Conservation (phyloP, 2,329 filamentous ascomycete species). For the Camptophora hylomeconis region DNA sequence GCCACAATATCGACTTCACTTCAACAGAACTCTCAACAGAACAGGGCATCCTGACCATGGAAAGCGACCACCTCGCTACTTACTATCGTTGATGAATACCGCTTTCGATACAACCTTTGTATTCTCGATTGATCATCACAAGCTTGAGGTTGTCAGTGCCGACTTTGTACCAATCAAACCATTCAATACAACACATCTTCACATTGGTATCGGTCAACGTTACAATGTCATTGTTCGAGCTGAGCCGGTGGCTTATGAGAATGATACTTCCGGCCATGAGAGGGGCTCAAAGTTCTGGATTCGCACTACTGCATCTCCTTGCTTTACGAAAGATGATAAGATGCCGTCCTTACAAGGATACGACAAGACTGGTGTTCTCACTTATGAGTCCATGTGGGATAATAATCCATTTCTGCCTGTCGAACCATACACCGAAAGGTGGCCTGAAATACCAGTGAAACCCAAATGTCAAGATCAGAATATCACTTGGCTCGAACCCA, state of each 20-base stretch:
- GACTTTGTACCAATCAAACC: conserved; percentile 19
- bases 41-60: neutral
- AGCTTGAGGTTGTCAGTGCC: conserved; percentile 10
- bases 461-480: too few relatives aligned
- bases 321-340: too few relatives aligned
- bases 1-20: neutral
- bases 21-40: too few relatives aligned
- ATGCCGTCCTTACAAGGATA: too few relatives aligned
- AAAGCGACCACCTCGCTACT: conserved; percentile 3
- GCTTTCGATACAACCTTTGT: conserved; percentile 11
- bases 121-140: conserved; percentile 18
- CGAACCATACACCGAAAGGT: too few relatives aligned
- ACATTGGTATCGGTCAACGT: conserved; percentile 16
- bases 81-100: conserved; percentile 17
- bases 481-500: too few relatives aligned
- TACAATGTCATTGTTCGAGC: conserved; percentile 17
- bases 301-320: conserved; percentile 9
- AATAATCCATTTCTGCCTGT: too few relatives aligned
- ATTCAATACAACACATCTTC: conserved; percentile 6
- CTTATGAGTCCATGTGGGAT: too few relatives aligned
- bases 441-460: too few relatives aligned
- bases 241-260: conserved; percentile 4
- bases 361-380: too few relatives aligned
- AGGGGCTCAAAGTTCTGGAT: conserved; percentile 7
- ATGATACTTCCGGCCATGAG: conserved; percentile 3